Base-by-base conservation (phyloP, 2,329 filamentous ascomycete species). In the Laburnicola sp. region DNA sequence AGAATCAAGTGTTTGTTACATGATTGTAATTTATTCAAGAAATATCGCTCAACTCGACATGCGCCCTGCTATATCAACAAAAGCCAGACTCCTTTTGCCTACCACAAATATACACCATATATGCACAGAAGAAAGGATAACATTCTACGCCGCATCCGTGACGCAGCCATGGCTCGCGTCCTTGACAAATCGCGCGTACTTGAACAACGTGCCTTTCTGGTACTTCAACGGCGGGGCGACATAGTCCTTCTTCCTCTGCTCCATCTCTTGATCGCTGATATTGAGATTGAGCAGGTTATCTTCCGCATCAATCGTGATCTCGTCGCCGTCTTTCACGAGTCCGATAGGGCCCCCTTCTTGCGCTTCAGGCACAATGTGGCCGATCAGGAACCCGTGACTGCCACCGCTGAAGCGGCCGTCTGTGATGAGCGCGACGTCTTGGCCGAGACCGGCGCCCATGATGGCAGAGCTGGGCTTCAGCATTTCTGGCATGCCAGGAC, bases 281-380 rank as follows among this genome's bases (percentile, higher is more conserved):
- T 87, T 77, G 3, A 90, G 77, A 59, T 82, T 91, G 72, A 80
- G 82, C 44, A 79, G 80, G 38, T 83, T 83, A 68, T 85, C 84
- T 72, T 92, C 87, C 0, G 91, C 88, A 65, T 96, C 89, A 53
- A 96, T 95, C 42, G 86, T 84, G 60, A 96, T 87, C 51, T 80
- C 80, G 69, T 96, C 91, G 25, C 91, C 91, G 60, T 96, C 86
- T 62, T 82, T 73, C n/a, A 94, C 87, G 8, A 96, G 80, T 10
- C 83, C 91, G 56, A 96, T 94, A 2, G 91, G 91, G 0, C 91
- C 91, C 43, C 91, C 91, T 59, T 89, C 88, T 68, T 89, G 86
- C 6, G 91, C 91, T 76, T 96, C 91, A 25, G 91, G 91, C 35
- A 92, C 89, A 56, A 96, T 88, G 74, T 94, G 89, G 1, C 89